Conservation (phyloP, 768 basidiomycete genomes). For the Lentinula guzmanii region DNA sequence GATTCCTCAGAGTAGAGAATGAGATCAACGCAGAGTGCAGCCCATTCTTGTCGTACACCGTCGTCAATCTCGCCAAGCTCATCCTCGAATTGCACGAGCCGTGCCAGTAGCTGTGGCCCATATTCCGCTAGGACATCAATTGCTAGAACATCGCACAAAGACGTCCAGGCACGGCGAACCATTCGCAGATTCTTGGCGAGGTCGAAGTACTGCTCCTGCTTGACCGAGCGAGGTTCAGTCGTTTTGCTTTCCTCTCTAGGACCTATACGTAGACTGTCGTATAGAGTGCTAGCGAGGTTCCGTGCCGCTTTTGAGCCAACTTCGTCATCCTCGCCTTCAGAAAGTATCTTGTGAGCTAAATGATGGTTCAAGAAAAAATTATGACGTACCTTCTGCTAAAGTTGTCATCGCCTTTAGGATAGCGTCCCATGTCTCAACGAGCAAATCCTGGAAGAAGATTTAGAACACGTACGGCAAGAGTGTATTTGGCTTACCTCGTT, state of each 20-base stretch:
- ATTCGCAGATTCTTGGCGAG: constrained; percentile 49
- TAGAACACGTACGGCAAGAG: background rate
- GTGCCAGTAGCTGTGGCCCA: constrained; percentile 39
- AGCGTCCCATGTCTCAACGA: constrained; percentile 7
- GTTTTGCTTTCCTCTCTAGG: background rate
- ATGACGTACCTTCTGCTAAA: background rate
- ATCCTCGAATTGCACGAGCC: constrained; percentile 42
- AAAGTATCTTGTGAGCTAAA: background rate
- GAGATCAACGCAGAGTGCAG: constrained; percentile 51
- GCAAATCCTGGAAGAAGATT: background rate
- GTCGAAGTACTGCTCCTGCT: background rate
- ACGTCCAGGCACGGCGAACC: constrained; percentile 53
- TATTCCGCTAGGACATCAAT: constrained; percentile 32
- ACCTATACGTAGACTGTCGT: constrained; percentile 1
- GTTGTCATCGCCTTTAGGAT: constrained; percentile 1
- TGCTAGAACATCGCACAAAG: constrained; percentile 37
- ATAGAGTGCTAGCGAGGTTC: background rate
- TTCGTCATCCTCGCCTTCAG: background rate
- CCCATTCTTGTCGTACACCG: constrained; percentile 51
- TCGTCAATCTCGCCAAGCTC: constrained; percentile 37
- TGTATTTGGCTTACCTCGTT: constrained; percentile 40
- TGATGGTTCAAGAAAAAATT: background rate
- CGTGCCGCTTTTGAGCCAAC: background rate
- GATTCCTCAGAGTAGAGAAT: constrained; percentile 35
- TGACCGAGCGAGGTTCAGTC: background rate